These are phyloP conservation scores for Volvariella volvacea DNA, from an alignment of 1,284 basidiomycete genomes.

Conservation along the genomic window DNA sequence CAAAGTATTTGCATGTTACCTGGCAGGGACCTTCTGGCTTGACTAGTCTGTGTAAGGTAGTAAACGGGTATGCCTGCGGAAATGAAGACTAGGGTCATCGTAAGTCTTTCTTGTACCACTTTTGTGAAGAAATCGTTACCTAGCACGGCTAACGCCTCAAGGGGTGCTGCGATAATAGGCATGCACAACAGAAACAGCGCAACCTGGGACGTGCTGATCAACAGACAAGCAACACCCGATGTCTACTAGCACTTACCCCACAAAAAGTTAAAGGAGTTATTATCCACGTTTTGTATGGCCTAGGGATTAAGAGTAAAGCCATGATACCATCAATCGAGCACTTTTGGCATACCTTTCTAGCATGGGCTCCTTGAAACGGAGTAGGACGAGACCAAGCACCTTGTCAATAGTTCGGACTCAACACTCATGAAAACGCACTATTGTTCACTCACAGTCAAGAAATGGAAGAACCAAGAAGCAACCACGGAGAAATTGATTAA, in stretches of 20 bases:
- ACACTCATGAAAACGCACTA: slow-evolving; percentile 1
- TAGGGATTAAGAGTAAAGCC: slow-evolving; percentile 19
- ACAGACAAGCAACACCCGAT: slow-evolving; percentile 2
- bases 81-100: slow-evolving; percentile 47
- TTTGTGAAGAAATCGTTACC: slow-evolving; percentile 35
- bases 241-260: slow-evolving; percentile 45
- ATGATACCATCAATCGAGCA: slow-evolving; percentile 9
- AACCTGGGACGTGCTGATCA: slow-evolving; percentile 40
- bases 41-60: slow-evolving; percentile 63
- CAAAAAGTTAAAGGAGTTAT: slow-evolving; percentile 90
- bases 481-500: slow-evolving; percentile 87
- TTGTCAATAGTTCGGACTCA: slow-evolving; percentile 19
- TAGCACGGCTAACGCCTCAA: slow-evolving; percentile 82
- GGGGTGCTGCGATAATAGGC: slow-evolving; percentile 91
- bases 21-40: slow-evolving; percentile 19
- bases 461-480: slow-evolving; percentile 87
- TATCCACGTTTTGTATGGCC: slow-evolving; percentile 91
- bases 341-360: slow-evolving; percentile 55
- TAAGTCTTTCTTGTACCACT: not conserved
- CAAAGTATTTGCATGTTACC: not conserved
- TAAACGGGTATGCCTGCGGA: slow-evolving; percentile 79
- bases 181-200: slow-evolving; percentile 91
- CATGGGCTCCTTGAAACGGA: slow-evolving; percentile 88
- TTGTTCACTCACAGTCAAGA: slow-evolving; percentile 61
- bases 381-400: slow-evolving; percentile 83